Evolutionary conservation across 1,284 basidiomycete species (phyloP).

Genomic region (Trichosporon coremiiforme): DNA sequence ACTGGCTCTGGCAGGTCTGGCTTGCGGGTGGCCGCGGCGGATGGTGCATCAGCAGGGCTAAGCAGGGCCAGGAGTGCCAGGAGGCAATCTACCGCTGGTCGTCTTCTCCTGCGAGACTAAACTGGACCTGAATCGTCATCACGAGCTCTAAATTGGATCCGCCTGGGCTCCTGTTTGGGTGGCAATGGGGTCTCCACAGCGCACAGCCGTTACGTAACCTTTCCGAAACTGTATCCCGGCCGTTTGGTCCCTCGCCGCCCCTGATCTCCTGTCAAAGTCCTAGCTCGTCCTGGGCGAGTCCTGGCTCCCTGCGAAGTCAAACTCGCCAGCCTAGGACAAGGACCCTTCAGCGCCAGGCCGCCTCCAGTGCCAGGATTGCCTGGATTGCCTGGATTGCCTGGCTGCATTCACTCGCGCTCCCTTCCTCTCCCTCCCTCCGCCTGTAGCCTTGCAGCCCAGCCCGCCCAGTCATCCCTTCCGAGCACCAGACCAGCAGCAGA

Average conservation of each 20-base stretch:
- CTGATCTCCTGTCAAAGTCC: conserved; percentile 6
- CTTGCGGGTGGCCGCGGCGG: neutral
- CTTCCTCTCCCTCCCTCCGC: neutral
- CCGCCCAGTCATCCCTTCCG: conserved; percentile 2
- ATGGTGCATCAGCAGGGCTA: neutral
- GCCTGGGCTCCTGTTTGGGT: conserved; percentile 4
- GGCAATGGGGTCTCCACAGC: conserved; percentile 18
- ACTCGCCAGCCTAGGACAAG: neutral
- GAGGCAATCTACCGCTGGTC: neutral
- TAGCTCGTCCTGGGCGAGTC: neutral
- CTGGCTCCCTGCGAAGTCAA: neutral
- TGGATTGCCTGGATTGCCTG: neutral
- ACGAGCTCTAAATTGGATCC: conserved; percentile 19
- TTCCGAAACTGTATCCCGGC: conserved; percentile 18
- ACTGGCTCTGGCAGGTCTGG: neutral
- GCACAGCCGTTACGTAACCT: conserved; percentile 12
- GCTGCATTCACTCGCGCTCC: neutral
- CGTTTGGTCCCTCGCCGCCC: conserved; percentile 9
- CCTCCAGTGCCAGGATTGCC: neutral
- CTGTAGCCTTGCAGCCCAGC: neutral
- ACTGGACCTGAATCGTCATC: conserved; percentile 9
- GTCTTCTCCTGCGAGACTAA: conserved; percentile 3
- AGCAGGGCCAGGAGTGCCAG: neutral
- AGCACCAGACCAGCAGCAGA: neutral
- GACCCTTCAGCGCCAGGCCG: conserved; percentile 11